phyloP scores from a whole-genome alignment of 352 stramenopile species.

The Aphanomyces astaci region DNA sequence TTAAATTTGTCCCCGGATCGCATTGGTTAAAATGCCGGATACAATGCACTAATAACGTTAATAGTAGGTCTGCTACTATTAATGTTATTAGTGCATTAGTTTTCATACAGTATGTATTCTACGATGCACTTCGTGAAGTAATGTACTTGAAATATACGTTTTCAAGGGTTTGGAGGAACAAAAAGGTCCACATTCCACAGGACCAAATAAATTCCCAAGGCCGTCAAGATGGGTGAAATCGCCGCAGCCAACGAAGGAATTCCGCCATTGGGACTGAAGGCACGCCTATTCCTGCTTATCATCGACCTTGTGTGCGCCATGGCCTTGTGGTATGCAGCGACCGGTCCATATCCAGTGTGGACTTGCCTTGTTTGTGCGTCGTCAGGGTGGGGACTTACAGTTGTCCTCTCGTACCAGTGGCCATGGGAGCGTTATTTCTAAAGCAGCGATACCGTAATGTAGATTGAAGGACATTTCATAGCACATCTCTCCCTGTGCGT shows the following conservation, averaged over 20 bases:
- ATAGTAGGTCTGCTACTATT: too few species aligned
- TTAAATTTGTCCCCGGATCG: too few species aligned
- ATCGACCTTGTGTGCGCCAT: conserved; percentile 8
- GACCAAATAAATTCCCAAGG: too few species aligned
- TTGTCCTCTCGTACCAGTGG: conserved; percentile 3
- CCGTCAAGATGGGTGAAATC: neutral
- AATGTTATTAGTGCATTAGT: too few species aligned
- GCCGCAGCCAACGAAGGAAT: neutral
- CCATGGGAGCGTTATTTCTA: conserved; percentile 9
- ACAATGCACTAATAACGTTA: too few species aligned
- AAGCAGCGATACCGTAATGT: neutral
- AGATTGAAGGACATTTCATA: too few species aligned
- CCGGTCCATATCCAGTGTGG: neutral
- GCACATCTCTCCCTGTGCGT: too few species aligned
- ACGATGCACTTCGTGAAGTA: too few species aligned
- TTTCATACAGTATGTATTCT: too few species aligned
- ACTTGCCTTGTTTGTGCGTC: neutral
- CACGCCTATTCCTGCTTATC: neutral
- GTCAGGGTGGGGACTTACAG: neutral
- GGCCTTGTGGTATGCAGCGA: neutral
- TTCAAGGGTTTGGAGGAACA: neutral
- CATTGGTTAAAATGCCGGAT: too few species aligned
- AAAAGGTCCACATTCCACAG: neutral
- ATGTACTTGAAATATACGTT: too few species aligned
- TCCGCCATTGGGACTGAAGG: neutral